Percentiles rank a stretch among this genome's conserved stretches.
Evolutionary conservation across 352 stramenopile genomes (phyloP).

Genomic region (Pythium guiyangense): DNA sequence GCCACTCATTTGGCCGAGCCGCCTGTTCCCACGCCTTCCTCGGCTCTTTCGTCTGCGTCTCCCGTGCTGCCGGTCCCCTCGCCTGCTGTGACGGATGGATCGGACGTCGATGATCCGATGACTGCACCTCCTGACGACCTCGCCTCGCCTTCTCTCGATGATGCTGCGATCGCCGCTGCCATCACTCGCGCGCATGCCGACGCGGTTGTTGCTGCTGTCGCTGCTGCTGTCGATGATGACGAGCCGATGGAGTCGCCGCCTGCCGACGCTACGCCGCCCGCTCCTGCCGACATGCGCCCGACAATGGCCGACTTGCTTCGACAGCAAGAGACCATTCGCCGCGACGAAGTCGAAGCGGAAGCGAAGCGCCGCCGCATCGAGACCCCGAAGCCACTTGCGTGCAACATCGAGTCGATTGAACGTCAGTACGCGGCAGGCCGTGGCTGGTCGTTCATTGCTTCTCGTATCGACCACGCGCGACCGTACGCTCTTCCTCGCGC

Average conservation of each 20-base stretch:
- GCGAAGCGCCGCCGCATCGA: background rate
- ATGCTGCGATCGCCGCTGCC: background rate
- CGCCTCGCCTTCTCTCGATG: background rate
- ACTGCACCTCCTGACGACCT: background rate
- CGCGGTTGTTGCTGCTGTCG: background rate
- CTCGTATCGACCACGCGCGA: constrained; percentile 1
- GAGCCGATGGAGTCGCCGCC: background rate
- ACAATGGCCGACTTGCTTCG: too few relatives aligned
- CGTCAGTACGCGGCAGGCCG: constrained; percentile 3
- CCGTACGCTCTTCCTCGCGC: too few relatives aligned
- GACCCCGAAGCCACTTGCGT: constrained; percentile 3
- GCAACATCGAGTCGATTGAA: constrained; percentile 14
- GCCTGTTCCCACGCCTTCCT: too few relatives aligned
- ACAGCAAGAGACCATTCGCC: background rate
- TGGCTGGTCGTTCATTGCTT: constrained; percentile 2
- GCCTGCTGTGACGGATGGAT: too few relatives aligned
- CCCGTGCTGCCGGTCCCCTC: too few relatives aligned
- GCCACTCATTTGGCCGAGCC: too few relatives aligned
- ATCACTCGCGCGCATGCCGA: background rate
- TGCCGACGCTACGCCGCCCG: too few relatives aligned
- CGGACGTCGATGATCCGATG: background rate
- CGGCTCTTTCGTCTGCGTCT: too few relatives aligned
- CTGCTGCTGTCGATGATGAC: background rate
- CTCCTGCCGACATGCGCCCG: too few relatives aligned
- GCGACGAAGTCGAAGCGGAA: background rate